Evolutionary conservation across 1,284 basidiomycete species (phyloP), one percentile per base, ranked within the genome.

Genomic region (Melampsora occidentalis): DNA sequence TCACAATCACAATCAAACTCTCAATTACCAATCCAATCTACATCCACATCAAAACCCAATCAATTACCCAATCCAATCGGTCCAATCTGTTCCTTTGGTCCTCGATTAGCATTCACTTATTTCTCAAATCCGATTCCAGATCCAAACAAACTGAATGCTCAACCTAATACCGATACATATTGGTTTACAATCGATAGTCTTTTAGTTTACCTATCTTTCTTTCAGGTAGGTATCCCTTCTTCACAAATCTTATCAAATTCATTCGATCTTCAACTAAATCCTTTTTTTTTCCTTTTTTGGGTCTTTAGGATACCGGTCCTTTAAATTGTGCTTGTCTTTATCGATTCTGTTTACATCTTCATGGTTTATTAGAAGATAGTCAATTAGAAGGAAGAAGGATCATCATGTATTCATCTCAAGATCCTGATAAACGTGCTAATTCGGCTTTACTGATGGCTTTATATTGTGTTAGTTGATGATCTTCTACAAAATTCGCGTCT

Each of bases 161-260:
- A 35, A 28, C 9, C 39, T 10, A 61, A 64, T 33, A 20, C 66
- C 5, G 70, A 77, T 49, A 69, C 61, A 62, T 69, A 75, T 65
- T 79, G 78, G 78, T 80, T 81, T 85, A 91, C 90, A 73, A 89
- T 96, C 84, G 93, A 98, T 84, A 90, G 95, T 84, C 90, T 94
- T 79, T 88, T 98, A 70, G 87, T 90, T 79, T 99, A 99, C 85
- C 88, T 94, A 77, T 91, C 91, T 48, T 99, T 99, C 87, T 94
- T 91, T 82, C 89, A 92, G 82, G 94, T 73, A 49, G 25, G 16
- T 62, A 25, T 25, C 25, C 25, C 25, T 25, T 25, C 25, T 25
- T 25, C 25, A 25, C 25, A 25, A 25, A 25, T 25, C 25, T 25
- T 25, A 25, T 25, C 25, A 25, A 25, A 25, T 25, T 25, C 25